Evolutionary conservation across 2,329 filamentous ascomycete genomes (phyloP).

Genomic region (Pseudohalonectria lignicola): DNA sequence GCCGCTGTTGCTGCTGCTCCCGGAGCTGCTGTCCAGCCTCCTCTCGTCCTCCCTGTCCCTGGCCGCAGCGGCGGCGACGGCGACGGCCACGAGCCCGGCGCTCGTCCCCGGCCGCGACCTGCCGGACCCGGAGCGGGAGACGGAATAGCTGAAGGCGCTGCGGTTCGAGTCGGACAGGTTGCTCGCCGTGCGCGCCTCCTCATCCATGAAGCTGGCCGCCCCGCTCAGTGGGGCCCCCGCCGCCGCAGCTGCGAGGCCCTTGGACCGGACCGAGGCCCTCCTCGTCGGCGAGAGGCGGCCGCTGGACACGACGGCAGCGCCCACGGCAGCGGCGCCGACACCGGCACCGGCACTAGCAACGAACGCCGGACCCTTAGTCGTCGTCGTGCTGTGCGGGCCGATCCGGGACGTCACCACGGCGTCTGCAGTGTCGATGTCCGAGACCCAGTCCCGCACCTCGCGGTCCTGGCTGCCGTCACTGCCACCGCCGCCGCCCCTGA

Average conservation of each 20-base stretch:
- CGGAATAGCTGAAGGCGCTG: conserved; percentile 28
- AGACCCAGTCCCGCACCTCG: conserved; percentile 48
- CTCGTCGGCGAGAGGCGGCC: conserved; percentile 27
- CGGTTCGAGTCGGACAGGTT: conserved; percentile 38
- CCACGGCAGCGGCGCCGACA: conserved; percentile 2
- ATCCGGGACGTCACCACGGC: conserved; percentile 35
- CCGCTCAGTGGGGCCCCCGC: conserved; percentile 12
- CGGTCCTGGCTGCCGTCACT: conserved; percentile 25
- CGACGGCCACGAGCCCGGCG: conserved; percentile 16
- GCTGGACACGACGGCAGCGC: conserved; percentile 8
- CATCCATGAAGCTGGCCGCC: conserved; percentile 19
- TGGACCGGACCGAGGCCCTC: conserved; percentile 19
- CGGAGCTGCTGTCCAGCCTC: conserved; percentile 23
- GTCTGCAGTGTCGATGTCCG: conserved; percentile 43
- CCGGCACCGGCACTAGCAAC: neutral
- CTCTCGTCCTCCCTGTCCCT: conserved; percentile 7
- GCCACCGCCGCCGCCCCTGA: conserved; percentile 9
- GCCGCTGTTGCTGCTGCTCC: conserved; percentile 21
- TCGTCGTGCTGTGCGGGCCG: conserved; percentile 17
- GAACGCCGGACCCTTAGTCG: conserved; percentile 2
- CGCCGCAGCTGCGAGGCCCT: neutral
- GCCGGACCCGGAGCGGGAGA: conserved; percentile 20
- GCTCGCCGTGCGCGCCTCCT: conserved; percentile 43
- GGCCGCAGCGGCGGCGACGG: conserved; percentile 14
- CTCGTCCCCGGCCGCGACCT: conserved; percentile 24